Base-by-base conservation (phyloP, 129 eudicot genomes). In the Arctium lappa region DNA sequence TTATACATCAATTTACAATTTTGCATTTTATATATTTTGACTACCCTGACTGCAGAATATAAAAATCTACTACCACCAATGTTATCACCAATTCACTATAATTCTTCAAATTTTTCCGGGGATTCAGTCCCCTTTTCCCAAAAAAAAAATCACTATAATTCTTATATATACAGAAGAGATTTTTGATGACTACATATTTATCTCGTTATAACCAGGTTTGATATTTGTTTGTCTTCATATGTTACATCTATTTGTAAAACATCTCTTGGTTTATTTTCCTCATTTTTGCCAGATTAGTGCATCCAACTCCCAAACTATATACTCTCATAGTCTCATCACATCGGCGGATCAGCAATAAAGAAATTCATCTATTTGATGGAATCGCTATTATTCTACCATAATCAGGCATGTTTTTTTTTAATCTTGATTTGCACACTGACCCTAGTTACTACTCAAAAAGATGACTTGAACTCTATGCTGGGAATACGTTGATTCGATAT, bases 311-410 rank as follows among this genome's bases (percentile, higher is more conserved):
- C 36, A 81, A 37, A 6, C 1, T 56, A 7, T 46, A 22, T 22
- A 22, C 27, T 22, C 27, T 22, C 27, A 22, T 22, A 65, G 34
- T 69, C 63, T 22, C 62, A 79, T 69, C 76, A 79, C 11, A n/a
- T 60, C 30, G 6, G 39, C 73, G 18, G 81, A 78, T 78, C 60
- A 78, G 73, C 82, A 79, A 66, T 36, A 30, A 13, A 79, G 36
- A 77, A 11, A 65, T 65, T 29, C 40, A 66, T 34, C 40, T 13
- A 40, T 22, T 29, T 22, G 65, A 65, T 69, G 76, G 30, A 79
- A 53, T 42, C 65, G 32, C 46, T 48, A 56, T 16, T 38, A 78
- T 37, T 40, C 39, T 27, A 66, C 74, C 31, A 65, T n/a, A 37
- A 39, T 73, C 32, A 73, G 56, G 63, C 63, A 39, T 63, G 9